A percentile compares a stretch with the other conserved stretches of the same genome.
These are phyloP conservation scores for Lanmaoa pseudosensibilis DNA, from an alignment of 768 basidiomycete species.

Conservation along the genomic window DNA sequence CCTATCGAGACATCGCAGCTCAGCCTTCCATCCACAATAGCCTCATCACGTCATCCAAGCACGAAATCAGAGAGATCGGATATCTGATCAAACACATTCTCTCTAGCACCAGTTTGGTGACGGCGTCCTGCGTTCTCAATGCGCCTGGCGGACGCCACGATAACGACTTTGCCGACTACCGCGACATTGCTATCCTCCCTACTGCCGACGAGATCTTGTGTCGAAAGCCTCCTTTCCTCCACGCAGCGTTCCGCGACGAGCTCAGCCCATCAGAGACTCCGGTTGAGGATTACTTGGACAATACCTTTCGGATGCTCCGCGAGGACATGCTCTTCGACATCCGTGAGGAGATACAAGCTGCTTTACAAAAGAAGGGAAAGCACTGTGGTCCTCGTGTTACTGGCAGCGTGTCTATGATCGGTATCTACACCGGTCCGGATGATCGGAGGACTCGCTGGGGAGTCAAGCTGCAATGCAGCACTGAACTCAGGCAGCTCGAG, in stretches of 20 bases:
- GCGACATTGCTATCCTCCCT: constrained; percentile 59
- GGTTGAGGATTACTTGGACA: constrained; percentile 53
- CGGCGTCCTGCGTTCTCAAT: constrained; percentile 14
- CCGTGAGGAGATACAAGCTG: constrained; percentile 50
- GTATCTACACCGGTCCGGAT: constrained; percentile 35
- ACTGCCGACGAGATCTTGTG: constrained; percentile 58
- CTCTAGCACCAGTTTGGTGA: constrained; percentile 18
- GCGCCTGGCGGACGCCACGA: constrained; percentile 67
- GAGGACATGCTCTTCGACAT: constrained; percentile 64
- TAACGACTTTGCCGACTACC: constrained; percentile 62
- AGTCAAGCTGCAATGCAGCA: constrained; percentile 35
- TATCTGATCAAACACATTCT: constrained; percentile 43
- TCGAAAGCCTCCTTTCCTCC: constrained; percentile 48
- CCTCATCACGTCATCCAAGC: constrained; percentile 25
- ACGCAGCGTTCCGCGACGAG: constrained; percentile 32
- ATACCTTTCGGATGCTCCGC: constrained; percentile 61
- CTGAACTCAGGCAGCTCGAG: constrained; percentile 38
- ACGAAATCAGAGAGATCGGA: constrained; percentile 32
- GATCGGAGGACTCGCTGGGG: constrained; percentile 39
- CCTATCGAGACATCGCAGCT: constrained; percentile 40
- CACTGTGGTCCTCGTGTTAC: constrained; percentile 35
- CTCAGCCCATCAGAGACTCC: constrained; percentile 28
- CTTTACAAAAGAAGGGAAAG: constrained; percentile 36
- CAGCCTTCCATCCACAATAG: constrained; percentile 26
- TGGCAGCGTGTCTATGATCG: constrained; percentile 36